phyloP scores from a whole-genome alignment of 2,329 filamentous ascomycete genomes.

The Fusarium neocosmosporiellum region DNA sequence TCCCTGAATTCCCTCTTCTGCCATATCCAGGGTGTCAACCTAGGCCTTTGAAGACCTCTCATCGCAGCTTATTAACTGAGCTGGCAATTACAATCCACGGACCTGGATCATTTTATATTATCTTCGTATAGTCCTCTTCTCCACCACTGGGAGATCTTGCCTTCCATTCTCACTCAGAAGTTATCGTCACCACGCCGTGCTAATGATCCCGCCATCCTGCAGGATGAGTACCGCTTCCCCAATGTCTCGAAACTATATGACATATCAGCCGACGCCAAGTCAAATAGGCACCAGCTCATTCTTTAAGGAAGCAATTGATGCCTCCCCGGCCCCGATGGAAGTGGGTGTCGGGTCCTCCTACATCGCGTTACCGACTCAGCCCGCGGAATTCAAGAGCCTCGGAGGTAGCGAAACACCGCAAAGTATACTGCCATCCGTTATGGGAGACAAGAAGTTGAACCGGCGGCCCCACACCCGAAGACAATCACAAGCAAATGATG shows the following conservation, averaged over 20 bases:
- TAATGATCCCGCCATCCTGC: slow-evolving; percentile 11
- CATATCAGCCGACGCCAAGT: slow-evolving; percentile 24
- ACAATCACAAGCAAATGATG: slow-evolving; percentile 15
- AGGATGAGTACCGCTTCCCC: slow-evolving; percentile 24
- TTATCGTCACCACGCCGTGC: slow-evolving; percentile 1
- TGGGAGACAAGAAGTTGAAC: slow-evolving; percentile 19
- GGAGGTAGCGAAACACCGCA: slow-evolving; percentile 16
- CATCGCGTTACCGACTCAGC: no score
- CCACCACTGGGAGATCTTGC: no score
- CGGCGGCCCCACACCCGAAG: slow-evolving; percentile 14
- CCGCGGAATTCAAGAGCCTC: slow-evolving; percentile 22
- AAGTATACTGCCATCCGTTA: slow-evolving; percentile 13
- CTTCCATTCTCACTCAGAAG: no score
- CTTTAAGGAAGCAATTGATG: slow-evolving; percentile 41
- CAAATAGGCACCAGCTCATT: slow-evolving; percentile 37
- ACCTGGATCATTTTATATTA: no score
- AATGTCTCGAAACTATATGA: slow-evolving; percentile 23
- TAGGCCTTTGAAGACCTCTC: no score
- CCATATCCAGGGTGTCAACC: no score
- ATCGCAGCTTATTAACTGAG: no score
- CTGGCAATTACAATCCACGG: no score
- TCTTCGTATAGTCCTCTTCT: no score
- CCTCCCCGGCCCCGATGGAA: slow-evolving; percentile 31
- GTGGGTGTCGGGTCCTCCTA: slow-evolving; percentile 3
- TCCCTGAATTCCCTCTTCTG: no score